A percentile compares a stretch with the other conserved stretches of the same genome.
Evolutionary conservation across 352 stramenopile genomes (phyloP).

Genomic region (Blastocystis sp.): DNA sequence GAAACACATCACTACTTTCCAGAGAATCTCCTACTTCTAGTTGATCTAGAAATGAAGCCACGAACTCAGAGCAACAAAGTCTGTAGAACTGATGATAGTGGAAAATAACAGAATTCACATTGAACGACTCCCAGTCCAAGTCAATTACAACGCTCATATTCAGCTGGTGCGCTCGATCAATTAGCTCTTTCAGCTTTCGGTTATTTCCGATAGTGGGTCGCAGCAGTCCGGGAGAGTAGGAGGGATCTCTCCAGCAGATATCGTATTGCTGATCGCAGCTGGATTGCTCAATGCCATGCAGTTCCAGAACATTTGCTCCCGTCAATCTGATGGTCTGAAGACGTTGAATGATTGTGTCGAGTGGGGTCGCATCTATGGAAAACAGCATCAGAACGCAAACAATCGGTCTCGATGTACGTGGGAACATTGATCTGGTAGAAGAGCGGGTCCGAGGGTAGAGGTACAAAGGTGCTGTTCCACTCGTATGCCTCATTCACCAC

Average conservation of each 20-base stretch:
- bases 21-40: background rate
- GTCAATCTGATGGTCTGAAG: background rate
- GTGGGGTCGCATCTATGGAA: background rate
- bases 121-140: constrained; percentile 29
- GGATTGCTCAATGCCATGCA: constrained; percentile 17
- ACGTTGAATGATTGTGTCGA: background rate
- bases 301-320: constrained; percentile 1
- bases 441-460: background rate
- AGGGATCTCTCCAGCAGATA: background rate
- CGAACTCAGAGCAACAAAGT: background rate
- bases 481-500: background rate
- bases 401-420: background rate
- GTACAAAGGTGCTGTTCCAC: background rate
- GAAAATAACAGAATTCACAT: background rate
- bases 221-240: constrained; percentile 25
- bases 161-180: background rate
- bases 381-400: background rate
- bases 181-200: background rate
- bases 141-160: background rate
- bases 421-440: constrained; percentile 45
- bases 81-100: constrained; percentile 8
- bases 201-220: background rate
- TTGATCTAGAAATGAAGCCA: background rate
- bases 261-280: background rate
- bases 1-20: background rate